Conservation (phyloP, 805 yeast genomes). For the Ogataea methylovora region DNA sequence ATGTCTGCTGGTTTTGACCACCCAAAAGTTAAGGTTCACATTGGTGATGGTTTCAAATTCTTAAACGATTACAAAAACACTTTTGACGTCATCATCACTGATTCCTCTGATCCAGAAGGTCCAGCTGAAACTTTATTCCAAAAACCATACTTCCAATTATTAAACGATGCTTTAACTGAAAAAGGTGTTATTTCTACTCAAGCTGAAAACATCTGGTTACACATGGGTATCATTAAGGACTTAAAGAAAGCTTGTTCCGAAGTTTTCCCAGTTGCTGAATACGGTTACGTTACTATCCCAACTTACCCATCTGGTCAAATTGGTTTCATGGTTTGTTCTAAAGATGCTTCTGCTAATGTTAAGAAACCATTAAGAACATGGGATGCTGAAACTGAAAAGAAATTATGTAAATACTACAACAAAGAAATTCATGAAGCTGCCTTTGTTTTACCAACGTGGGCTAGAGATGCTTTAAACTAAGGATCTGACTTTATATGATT, state of each 20-base stretch:
- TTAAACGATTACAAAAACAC: slow-evolving; percentile 74
- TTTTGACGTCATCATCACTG: slow-evolving; percentile 93
- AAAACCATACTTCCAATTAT: slow-evolving; percentile 80
- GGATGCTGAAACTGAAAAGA: slow-evolving; percentile 51
- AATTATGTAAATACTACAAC: slow-evolving; percentile 76
- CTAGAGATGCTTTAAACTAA: slow-evolving; percentile 34
- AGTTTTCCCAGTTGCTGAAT: slow-evolving; percentile 88
- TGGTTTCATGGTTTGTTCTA: slow-evolving; percentile 96
- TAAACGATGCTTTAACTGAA: slow-evolving; percentile 82
- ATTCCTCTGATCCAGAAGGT: slow-evolving; percentile 97
- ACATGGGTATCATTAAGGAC: slow-evolving; percentile 73
- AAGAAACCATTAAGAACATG: slow-evolving; percentile 61
- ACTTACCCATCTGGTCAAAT: slow-evolving; percentile 96
- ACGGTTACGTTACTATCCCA: slow-evolving; percentile 89
- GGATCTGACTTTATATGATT: too few species aligned
- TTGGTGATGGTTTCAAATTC: slow-evolving; percentile 98
- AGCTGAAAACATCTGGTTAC: slow-evolving; percentile 94
- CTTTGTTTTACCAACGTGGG: slow-evolving; percentile 90
- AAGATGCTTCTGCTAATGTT: slow-evolving; percentile 59
- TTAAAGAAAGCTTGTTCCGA: slow-evolving; percentile 74
- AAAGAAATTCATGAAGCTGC: slow-evolving; percentile 80
- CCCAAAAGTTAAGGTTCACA: slow-evolving; percentile 84
- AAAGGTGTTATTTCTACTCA: slow-evolving; percentile 91
- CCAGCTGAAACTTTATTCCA: slow-evolving; percentile 94
- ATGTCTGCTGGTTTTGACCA: slow-evolving; percentile 79